Evolutionary conservation across 73 alveolate species (phyloP).

Genomic region (Symbiodinium pilosum): DNA sequence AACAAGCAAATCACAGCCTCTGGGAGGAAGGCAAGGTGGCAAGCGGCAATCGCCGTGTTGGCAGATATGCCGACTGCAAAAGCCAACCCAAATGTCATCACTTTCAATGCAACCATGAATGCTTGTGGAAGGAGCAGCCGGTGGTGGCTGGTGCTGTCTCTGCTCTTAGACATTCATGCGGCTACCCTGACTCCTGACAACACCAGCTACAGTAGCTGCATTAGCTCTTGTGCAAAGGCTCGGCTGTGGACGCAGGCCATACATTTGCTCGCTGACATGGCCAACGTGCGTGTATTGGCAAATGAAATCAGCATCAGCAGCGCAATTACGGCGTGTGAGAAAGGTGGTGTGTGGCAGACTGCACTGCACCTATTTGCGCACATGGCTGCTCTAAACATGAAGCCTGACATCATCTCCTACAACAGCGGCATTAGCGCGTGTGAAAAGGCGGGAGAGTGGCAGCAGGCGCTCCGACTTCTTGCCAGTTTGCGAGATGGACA

Average conservation of each 20-base stretch:
- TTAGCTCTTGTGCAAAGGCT: background rate
- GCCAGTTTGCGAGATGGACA: background rate
- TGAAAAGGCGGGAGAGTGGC: conserved; percentile 3
- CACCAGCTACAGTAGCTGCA: background rate
- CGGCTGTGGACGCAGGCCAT: background rate
- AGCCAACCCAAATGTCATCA: background rate
- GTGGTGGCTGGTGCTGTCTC: background rate
- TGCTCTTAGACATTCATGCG: background rate
- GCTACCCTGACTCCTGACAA: background rate
- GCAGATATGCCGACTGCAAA: background rate
- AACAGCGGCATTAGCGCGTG: background rate
- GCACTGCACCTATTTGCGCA: background rate
- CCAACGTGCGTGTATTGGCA: background rate
- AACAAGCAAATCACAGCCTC: background rate
- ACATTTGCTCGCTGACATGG: background rate
- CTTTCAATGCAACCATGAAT: background rate
- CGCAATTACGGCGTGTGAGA: background rate
- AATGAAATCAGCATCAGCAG: background rate
- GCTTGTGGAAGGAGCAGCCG: background rate
- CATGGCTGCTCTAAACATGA: background rate
- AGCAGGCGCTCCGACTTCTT: background rate
- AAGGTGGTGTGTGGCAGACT: background rate
- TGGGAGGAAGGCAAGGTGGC: background rate
- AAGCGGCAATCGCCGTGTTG: background rate
- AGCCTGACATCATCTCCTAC: background rate